A percentile compares a stretch with the other conserved stretches of the same genome.
phyloP scores from a whole-genome alignment of 257 asterid species.

The Scutellaria galericulata region DNA sequence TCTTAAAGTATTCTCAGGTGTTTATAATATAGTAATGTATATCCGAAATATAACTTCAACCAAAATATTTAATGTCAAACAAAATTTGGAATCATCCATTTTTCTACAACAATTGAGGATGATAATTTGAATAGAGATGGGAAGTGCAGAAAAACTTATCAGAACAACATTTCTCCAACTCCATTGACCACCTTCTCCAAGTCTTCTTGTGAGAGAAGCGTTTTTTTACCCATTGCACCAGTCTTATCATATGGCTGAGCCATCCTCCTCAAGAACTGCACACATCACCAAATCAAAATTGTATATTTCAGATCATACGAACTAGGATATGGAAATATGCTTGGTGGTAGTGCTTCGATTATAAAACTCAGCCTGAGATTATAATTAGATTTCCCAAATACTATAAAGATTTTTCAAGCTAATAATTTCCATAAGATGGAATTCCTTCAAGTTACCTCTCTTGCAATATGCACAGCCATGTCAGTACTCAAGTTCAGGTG shows the following conservation, averaged over 20 bases:
- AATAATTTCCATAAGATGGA: not conserved
- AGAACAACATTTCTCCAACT: constrained; percentile 51
- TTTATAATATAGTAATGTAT: no score
- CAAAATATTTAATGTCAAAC: no score
- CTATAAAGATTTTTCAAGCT: not conserved
- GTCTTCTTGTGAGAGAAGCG: constrained; percentile 87
- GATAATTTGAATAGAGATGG: not conserved
- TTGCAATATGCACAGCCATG: constrained; percentile 98
- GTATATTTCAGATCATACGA: not conserved
- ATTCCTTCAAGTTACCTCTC: constrained; percentile 59
- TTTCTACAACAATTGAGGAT: not conserved
- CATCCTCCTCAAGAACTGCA: constrained; percentile 93
- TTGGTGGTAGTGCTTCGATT: not conserved
- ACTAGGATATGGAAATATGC: not conserved
- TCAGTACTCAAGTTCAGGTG: constrained; percentile 96
- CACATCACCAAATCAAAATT: not conserved
- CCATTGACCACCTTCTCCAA: constrained; percentile 77
- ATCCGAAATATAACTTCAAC: no score
- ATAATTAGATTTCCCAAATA: not conserved
- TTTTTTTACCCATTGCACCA: constrained; percentile 81
- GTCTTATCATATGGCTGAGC: constrained; percentile 96
- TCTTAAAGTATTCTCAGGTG: no score
- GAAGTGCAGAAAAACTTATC: constrained; percentile 25
- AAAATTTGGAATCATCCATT: not conserved
- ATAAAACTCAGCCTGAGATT: not conserved